Base-by-base conservation (phyloP, 176 grass and related monocot genomes). In the Musa acuminata region DNA sequence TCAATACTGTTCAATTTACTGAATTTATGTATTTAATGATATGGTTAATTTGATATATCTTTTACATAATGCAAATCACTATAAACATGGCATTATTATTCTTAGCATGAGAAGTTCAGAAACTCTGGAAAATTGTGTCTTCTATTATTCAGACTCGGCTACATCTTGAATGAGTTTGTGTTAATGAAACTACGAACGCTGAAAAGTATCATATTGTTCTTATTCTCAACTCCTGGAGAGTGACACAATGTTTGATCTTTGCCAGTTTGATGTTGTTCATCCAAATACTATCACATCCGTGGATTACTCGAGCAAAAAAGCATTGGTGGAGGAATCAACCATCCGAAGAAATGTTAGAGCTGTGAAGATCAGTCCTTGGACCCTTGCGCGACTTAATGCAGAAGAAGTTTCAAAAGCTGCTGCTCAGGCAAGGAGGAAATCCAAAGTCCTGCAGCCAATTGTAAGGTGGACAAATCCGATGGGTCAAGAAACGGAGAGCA, bases 301-400 rank as follows among this genome's bases (percentile, higher is more conserved):
- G 20, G 85, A 86, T 70, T 78, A 82, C 55, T 80, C 69, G 4
- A 78, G 72, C 35, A 96, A 89, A 84, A 92, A 83, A 60, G 80
- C 21, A 22, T 85, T 87, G 77, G 80, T 85, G 86, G 77, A 81
- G 11, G 92, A 92, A 83, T 79, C 73, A 80, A 72, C 71, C 77
- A 96, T 85, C 64, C 87, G 78, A 85, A 91, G 88, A 85, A 59
- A 53, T 73, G 80, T 74, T 9, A 78, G 84, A 53, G 64, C 87
- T 50, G 80, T 96, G 10, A 96, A 96, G 87, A 96, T 92, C 49
- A 96, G 89, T 70, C 89, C 92, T 76, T 96, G 92, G 92, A 88
- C 92, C 62, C 29, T 96, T 75, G 92, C 92, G 4, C 0, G 35
- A 43, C 35, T 43, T 43, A 43, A 6, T 43, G 35, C 29, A 29